phyloP scores from a whole-genome alignment of 495 filamentous ascomycete species.

The Tuber aestivum region DNA sequence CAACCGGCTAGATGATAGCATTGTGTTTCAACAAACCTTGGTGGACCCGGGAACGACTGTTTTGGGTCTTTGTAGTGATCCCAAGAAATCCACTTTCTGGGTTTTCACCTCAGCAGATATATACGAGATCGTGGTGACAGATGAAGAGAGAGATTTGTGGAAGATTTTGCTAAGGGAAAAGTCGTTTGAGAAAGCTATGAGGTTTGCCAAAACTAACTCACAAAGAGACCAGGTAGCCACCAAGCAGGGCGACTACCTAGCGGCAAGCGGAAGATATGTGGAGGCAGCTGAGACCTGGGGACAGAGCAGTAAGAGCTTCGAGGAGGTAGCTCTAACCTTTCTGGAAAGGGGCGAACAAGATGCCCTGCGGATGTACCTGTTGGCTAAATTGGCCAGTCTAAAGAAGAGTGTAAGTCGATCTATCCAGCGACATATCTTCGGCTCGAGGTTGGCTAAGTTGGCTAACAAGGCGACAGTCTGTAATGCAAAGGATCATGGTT shows the following conservation, averaged over 20 bases:
- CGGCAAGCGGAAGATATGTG: conserved; percentile 67
- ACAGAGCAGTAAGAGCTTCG: conserved; percentile 91
- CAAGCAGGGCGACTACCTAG: conserved; percentile 80
- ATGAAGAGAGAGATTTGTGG: conserved; percentile 93
- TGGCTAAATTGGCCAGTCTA: conserved; percentile 73
- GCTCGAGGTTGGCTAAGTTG: conserved; percentile 17
- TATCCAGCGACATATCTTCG: background rate
- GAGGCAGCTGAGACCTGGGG: conserved; percentile 89
- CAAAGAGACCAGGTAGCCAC: conserved; percentile 87
- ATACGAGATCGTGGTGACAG: conserved; percentile 81
- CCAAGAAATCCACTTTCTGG: conserved; percentile 94
- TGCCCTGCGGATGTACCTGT: conserved; percentile 81
- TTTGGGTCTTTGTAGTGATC: conserved; percentile 75
- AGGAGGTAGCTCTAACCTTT: conserved; percentile 85
- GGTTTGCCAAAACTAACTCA: conserved; percentile 63
- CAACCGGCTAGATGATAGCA: conserved; percentile 74
- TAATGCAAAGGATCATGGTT: conserved; percentile 94
- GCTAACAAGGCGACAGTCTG: conserved; percentile 44
- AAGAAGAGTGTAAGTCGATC: conserved; percentile 58
- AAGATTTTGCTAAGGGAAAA: conserved; percentile 78
- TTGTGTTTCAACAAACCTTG: conserved; percentile 79
- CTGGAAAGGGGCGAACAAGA: conserved; percentile 86
- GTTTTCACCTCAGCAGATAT: conserved; percentile 85
- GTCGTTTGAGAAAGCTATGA: conserved; percentile 78
- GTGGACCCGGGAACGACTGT: conserved; percentile 72